Evolutionary conservation across 139 green algal genomes (phyloP).

Genomic region (Chlorella sp.): DNA sequence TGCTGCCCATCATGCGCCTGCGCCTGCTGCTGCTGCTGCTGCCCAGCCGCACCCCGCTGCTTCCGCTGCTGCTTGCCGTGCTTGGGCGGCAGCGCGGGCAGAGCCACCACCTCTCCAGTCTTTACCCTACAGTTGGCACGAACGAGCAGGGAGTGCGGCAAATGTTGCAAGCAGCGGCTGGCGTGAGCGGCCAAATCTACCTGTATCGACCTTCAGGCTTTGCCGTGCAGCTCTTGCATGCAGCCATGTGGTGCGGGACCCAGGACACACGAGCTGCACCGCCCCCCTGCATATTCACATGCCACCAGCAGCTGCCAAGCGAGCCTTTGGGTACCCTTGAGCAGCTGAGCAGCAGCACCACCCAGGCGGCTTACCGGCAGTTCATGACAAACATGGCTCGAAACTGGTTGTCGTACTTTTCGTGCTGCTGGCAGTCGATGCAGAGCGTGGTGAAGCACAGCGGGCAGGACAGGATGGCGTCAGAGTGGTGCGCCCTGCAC

Average conservation of each 20-base stretch:
- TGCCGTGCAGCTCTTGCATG: conserved; percentile 14
- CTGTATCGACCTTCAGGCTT: conserved; percentile 15
- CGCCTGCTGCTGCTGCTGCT: neutral
- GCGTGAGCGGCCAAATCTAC: neutral
- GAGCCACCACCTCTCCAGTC: neutral
- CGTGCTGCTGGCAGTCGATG: conserved; percentile 78
- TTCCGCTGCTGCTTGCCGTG: neutral
- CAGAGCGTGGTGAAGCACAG: conserved; percentile 78
- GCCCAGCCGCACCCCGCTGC: neutral
- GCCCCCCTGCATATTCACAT: too few species aligned
- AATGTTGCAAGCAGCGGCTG: too few species aligned
- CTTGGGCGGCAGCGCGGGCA: neutral
- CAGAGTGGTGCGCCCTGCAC: conserved; percentile 35
- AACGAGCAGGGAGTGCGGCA: neutral
- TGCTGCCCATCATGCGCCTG: neutral
- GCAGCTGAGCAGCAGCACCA: neutral
- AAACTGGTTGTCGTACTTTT: conserved; percentile 57
- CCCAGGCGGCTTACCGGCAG: conserved; percentile 39
- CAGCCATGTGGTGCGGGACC: neutral
- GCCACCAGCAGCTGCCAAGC: too few species aligned
- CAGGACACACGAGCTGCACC: too few species aligned
- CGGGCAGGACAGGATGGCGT: conserved; percentile 77
- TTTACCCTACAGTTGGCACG: conserved; percentile 8
- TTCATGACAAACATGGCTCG: conserved; percentile 82
- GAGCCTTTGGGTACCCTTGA: neutral